Conservation (phyloP, 345 rosid genomes). For the Citrus sp. region DNA sequence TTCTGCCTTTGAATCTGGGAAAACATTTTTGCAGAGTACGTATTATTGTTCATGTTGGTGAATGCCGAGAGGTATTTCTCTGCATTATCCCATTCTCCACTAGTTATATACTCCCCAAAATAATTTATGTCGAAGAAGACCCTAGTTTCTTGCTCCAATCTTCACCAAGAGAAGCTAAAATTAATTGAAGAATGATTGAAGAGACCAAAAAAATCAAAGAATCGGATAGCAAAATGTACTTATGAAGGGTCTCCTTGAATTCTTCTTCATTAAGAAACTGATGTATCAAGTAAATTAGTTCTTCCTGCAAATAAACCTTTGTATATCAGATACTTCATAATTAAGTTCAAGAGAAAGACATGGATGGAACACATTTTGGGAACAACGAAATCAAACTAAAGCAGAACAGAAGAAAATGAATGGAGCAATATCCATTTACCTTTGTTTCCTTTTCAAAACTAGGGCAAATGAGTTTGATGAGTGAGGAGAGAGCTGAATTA, state of each 20-base stretch:
- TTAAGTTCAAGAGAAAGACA: not conserved
- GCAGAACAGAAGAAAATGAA: not conserved
- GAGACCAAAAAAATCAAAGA: not conserved
- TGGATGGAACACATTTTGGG: not conserved
- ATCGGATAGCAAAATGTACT: slow-evolving; percentile 12
- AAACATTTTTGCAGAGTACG: slow-evolving; percentile 55
- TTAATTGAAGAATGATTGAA: slow-evolving; percentile 1
- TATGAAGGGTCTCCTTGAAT: slow-evolving; percentile 33
- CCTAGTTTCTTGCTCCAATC: slow-evolving; percentile 71
- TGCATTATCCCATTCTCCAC: slow-evolving; percentile 54
- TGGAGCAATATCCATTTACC: not conserved
- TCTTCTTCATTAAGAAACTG: slow-evolving; percentile 41
- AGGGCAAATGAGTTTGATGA: slow-evolving; percentile 1
- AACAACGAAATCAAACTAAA: not conserved
- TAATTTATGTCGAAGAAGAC: slow-evolving; percentile 59
- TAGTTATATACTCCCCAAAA: slow-evolving; percentile 50
- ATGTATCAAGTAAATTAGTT: slow-evolving; percentile 37
- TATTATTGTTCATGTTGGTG: slow-evolving; percentile 45
- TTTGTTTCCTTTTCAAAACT: not conserved
- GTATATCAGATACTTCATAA: not conserved
- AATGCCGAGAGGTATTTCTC: slow-evolving; percentile 71
- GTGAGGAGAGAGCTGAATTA: slow-evolving; percentile 3
- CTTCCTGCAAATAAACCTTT: slow-evolving; percentile 34
- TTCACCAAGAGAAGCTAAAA: slow-evolving; percentile 25
- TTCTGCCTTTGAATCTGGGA: slow-evolving; percentile 51